Base-by-base conservation (phyloP, 257 asterid genomes). In the Primulina eburnea region DNA sequence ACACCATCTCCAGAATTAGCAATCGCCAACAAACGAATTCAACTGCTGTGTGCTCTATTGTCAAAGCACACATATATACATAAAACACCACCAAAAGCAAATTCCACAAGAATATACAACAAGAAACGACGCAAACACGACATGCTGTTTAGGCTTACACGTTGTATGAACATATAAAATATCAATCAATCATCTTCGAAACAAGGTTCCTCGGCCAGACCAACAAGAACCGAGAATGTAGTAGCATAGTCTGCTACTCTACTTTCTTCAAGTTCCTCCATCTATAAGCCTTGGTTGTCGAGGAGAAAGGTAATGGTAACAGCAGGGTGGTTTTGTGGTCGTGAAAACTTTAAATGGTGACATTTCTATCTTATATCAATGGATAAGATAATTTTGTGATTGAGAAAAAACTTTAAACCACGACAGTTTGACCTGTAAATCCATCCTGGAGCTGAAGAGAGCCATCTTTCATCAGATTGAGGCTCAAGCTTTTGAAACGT, bases 401-500 rank as follows among this genome's bases (percentile, higher is more conserved):
- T 17, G 21, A 35, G 43, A 11, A 50, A 9, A 64, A 52, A 76
- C 14, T 28, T 84, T 76, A 90, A 73, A 90, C 97, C 0, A 78
- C 28, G 35, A 87, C 87, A 26, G 88, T 84, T 73, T 87, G 88
- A 65, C 97, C 95, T 4, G 89, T 88, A 62, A 89, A 62, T 24
- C 88, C 95, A 76, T 90, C 97, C 65, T 87, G 87, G 62, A 90
- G 95, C 78, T 90, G 97, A 71, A 90, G 70, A 28, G 97, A 90
- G 33, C 96, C 96, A 67, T 90, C 96, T 81, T 83, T 88, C 97
- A 90, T 90, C 64, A 90, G 88, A 73, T 88, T 90, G 60, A 92
- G 86, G 79, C 96, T 90, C 82, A 90, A 80, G 79, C 97, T 88
- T 83, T 90, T 88, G 81, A 90, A 90, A 77, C 97, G 81, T 78